Evolutionary conservation across 345 rosid genomes (phyloP).

Genomic region (Chamaenerion angustifolium): DNA sequence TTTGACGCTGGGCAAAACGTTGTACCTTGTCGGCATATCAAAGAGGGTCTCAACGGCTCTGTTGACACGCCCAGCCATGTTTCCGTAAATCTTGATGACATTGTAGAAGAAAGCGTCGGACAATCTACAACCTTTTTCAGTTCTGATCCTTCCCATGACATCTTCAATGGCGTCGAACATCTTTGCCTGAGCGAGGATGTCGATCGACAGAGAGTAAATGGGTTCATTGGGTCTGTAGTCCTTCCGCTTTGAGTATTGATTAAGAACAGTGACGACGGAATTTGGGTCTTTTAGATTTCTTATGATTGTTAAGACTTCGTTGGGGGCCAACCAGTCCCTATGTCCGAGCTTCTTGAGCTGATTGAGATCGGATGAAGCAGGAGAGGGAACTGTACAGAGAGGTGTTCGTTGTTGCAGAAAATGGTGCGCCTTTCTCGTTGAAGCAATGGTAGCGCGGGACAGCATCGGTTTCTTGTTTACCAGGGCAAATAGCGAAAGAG

Average conservation of each 20-base stretch:
- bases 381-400: not conserved
- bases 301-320: slow-evolving; percentile 48
- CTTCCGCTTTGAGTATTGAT: slow-evolving; percentile 48
- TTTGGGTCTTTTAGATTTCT: slow-evolving; percentile 34
- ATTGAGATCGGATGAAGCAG: slow-evolving; percentile 6
- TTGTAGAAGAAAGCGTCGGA: slow-evolving; percentile 67
- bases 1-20: slow-evolving; percentile 60
- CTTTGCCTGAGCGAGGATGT: slow-evolving; percentile 39
- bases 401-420: not conserved
- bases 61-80: slow-evolving; percentile 44
- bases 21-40: slow-evolving; percentile 47
- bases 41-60: slow-evolving; percentile 46
- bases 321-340: slow-evolving; percentile 80
- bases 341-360: slow-evolving; percentile 31
- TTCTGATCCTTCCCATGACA: slow-evolving; percentile 31
- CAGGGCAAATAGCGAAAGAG: too few species aligned
- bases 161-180: slow-evolving; percentile 59
- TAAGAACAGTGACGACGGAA: slow-evolving; percentile 30
- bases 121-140: slow-evolving; percentile 32
- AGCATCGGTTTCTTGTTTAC: slow-evolving; percentile 1
- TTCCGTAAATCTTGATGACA: slow-evolving; percentile 58
- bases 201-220: slow-evolving; percentile 41
- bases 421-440: not conserved
- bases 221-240: slow-evolving; percentile 73
- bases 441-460: not conserved